Conservation (phyloP, 2,329 filamentous ascomycete genomes). For the Orbilia blumenaviensis region DNA sequence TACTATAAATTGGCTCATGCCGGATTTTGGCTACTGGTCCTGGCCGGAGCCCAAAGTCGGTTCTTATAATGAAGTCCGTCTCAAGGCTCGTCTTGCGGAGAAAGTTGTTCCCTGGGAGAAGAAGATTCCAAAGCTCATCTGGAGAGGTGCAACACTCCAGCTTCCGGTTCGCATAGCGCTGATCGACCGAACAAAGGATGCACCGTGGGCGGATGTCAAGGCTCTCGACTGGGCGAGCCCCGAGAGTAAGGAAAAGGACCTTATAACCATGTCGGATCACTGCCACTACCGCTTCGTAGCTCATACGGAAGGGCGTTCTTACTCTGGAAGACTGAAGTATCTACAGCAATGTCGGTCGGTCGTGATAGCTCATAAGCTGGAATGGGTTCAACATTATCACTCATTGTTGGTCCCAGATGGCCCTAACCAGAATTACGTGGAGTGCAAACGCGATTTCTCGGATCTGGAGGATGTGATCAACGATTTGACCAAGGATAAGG, state of each 20-base stretch:
- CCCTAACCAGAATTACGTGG: conserved; percentile 65
- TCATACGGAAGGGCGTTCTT: conserved; percentile 67
- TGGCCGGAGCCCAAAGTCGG: conserved; percentile 67
- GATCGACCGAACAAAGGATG: conserved; percentile 57
- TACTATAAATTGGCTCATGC: conserved; percentile 65
- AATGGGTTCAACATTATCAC: conserved; percentile 66
- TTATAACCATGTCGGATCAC: conserved; percentile 66
- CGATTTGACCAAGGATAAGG: conserved; percentile 62
- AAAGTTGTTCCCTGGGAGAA: conserved; percentile 53
- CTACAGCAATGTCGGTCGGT: conserved; percentile 66
- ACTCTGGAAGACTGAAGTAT: conserved; percentile 67
- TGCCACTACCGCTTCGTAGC: conserved; percentile 68
- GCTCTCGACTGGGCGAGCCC: conserved; percentile 62
- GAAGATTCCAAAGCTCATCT: conserved; percentile 55
- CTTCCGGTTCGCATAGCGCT: conserved; percentile 59
- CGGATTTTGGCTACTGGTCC: conserved; percentile 68
- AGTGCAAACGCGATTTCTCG: conserved; percentile 63
- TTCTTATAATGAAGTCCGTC: conserved; percentile 58
- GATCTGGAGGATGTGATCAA: conserved; percentile 61
- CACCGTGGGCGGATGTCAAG: conserved; percentile 61
- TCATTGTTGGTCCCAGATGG: conserved; percentile 63
- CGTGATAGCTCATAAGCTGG: conserved; percentile 64
- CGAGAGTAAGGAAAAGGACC: conserved; percentile 61
- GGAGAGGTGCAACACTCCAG: conserved; percentile 57
- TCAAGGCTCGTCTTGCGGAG: conserved; percentile 53